Evolutionary conservation across 148 eudicot species (phyloP), one percentile per base, ranked within the genome.

Genomic region (Spergularia bocconei): DNA sequence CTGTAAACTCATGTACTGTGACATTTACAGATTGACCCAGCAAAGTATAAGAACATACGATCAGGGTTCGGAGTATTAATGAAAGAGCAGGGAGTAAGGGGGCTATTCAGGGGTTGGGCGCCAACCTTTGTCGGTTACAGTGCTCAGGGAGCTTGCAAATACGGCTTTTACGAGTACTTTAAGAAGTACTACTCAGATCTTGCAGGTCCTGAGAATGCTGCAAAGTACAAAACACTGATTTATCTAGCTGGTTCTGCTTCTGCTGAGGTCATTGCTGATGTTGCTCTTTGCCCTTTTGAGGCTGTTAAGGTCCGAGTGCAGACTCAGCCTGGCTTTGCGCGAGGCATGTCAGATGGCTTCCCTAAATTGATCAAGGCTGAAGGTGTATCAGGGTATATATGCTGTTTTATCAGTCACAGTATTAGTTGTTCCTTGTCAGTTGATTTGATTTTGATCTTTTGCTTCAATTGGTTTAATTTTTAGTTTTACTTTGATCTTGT

Each of bases 221-320:
- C 80, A 20, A 87, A 88, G 67, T 91, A 91, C 80, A 91, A 88
- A 71, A 86, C 91, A 5, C 21, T 88, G 77, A 90, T 90, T 54
- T 82, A 70, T 73, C 82, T 90, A 8, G 95, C 90, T 63, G 95
- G 90, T 16, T 87, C 92, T 11, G 95, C 95, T 1, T 90, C 95
- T 67, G 89, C 95, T 1, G 95, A 90, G 79, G 72, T 90, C 13
- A 84, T 90, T 72, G 95, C 95, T n/a, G 95, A 84, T 79, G 72
- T 88, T 66, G 90, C 90, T 3, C 92, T 90, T 29, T 90, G 95
- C 62, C 91, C 91, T 8, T 81, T 90, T 55, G 95, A 90, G 78
- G 95, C 95, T 3, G 92, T 90, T 17, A 90, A 88, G 83, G 90
- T 90, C 73, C 86, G 95, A 17, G 89, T 90, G 12, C 95, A 90